phyloP scores from a whole-genome alignment of 1,284 basidiomycete species.

The Ganoderma lingzhi region DNA sequence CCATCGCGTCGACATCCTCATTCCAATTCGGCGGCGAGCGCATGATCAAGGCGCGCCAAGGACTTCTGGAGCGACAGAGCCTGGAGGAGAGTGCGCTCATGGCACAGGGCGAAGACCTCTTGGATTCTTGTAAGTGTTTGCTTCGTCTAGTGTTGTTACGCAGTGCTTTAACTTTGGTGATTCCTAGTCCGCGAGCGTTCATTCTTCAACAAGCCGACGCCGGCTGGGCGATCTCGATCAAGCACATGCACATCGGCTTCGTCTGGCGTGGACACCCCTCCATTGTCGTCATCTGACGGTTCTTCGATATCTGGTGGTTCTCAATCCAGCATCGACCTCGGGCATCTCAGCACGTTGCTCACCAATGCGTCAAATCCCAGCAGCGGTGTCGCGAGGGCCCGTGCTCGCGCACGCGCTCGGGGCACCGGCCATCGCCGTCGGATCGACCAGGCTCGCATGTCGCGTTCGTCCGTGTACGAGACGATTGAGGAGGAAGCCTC shows the following conservation, averaged over 20 bases:
- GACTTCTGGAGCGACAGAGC: slow-evolving; percentile 70
- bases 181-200: slow-evolving; percentile 50
- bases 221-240: slow-evolving; percentile 64
- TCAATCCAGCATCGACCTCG: slow-evolving; percentile 77
- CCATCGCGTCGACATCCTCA: slow-evolving; percentile 67
- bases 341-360: slow-evolving; percentile 64
- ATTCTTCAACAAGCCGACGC: slow-evolving; percentile 66
- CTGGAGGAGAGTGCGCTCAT: slow-evolving; percentile 69
- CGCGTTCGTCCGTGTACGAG: slow-evolving; percentile 76
- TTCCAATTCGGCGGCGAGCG: slow-evolving; percentile 69
- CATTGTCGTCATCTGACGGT: slow-evolving; percentile 69
- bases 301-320: slow-evolving; percentile 74
- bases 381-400: slow-evolving; percentile 45
- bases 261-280: slow-evolving; percentile 75
- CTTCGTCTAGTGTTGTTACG: slow-evolving; percentile 9
- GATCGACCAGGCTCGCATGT: slow-evolving; percentile 66
- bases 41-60: slow-evolving; percentile 70
- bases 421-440: slow-evolving; percentile 76
- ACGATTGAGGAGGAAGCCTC: slow-evolving; percentile 78
- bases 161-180: slow-evolving; percentile 10
- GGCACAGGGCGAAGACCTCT: slow-evolving; percentile 70
- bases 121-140: slow-evolving; percentile 56
- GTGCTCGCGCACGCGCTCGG: slow-evolving; percentile 52
- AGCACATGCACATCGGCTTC: slow-evolving; percentile 68
- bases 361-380: slow-evolving; percentile 50